phyloP scores from a whole-genome alignment of 768 basidiomycete genomes.

The Suillus decipiens region DNA sequence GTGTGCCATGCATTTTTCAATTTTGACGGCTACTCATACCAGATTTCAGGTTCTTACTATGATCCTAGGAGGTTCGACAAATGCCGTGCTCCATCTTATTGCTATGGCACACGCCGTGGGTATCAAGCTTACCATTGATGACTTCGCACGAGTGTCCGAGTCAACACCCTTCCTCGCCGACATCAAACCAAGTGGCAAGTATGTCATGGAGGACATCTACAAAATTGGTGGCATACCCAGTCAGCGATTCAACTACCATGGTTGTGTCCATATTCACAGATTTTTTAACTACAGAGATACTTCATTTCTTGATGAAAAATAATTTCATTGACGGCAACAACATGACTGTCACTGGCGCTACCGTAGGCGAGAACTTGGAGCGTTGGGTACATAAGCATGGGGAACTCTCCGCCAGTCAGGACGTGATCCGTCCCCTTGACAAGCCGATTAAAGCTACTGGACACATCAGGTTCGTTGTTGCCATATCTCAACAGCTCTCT shows the following conservation, averaged over 20 bases:
- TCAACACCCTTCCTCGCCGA: slow-evolving; percentile 93
- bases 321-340: slow-evolving; percentile 89
- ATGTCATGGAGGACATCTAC: slow-evolving; percentile 98
- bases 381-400: slow-evolving; percentile 83
- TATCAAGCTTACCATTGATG: slow-evolving; percentile 83
- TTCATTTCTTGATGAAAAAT: slow-evolving; percentile 83
- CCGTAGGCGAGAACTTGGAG: slow-evolving; percentile 91
- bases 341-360: slow-evolving; percentile 87
- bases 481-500: slow-evolving; percentile 9
- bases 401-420: slow-evolving; percentile 70
- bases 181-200: slow-evolving; percentile 96
- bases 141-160: slow-evolving; percentile 94
- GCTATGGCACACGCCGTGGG: slow-evolving; percentile 97
- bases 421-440: slow-evolving; percentile 84
- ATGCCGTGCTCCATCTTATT: slow-evolving; percentile 95
- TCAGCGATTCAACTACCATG: slow-evolving; percentile 39
- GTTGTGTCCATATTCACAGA: not conserved
- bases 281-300: slow-evolving; percentile 57
- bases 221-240: slow-evolving; percentile 96
- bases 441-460: slow-evolving; percentile 89
- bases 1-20: slow-evolving; percentile 41
- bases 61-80: slow-evolving; percentile 97
- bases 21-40: not conserved
- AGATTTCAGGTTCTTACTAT: slow-evolving; percentile 81
- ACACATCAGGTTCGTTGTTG: slow-evolving; percentile 70